A percentile compares a stretch with the other conserved stretches of the same genome.
Evolutionary conservation across 345 rosid species (phyloP).

Genomic region (Nephelium lappaceum): DNA sequence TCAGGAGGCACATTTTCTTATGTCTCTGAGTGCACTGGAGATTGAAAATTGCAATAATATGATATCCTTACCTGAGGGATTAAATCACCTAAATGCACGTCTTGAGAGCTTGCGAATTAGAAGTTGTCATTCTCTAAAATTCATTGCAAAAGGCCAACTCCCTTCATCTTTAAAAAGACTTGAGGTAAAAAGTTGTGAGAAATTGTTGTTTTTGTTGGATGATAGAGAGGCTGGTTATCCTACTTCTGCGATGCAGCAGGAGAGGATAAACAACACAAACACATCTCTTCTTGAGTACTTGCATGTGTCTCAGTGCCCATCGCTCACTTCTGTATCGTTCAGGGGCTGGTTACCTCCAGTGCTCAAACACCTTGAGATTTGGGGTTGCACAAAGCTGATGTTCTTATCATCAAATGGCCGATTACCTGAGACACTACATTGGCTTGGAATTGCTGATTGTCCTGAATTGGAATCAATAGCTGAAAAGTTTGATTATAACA

Average conservation of each 20-base stretch:
- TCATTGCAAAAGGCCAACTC: background rate
- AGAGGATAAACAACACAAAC: background rate
- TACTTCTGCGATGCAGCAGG: background rate
- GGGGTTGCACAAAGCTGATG: slow-evolving; percentile 17
- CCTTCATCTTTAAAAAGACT: background rate
- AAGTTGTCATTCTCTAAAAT: slow-evolving; percentile 4
- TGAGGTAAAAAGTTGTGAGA: background rate
- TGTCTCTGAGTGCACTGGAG: too few relatives aligned
- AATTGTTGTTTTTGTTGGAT: background rate
- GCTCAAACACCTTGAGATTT: background rate
- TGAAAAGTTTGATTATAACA: background rate
- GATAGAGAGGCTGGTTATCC: background rate
- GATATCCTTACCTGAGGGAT: background rate
- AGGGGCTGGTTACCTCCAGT: background rate
- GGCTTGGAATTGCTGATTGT: background rate
- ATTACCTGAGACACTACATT: background rate
- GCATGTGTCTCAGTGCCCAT: background rate
- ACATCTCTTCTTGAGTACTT: background rate
- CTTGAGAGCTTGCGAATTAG: background rate
- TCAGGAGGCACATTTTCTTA: background rate
- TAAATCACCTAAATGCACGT: background rate
- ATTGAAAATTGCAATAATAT: background rate
- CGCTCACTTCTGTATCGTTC: background rate
- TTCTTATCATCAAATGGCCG: background rate
- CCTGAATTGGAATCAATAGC: background rate